phyloP scores from a whole-genome alignment of 495 filamentous ascomycete genomes.

The Usnea hakonensis region DNA sequence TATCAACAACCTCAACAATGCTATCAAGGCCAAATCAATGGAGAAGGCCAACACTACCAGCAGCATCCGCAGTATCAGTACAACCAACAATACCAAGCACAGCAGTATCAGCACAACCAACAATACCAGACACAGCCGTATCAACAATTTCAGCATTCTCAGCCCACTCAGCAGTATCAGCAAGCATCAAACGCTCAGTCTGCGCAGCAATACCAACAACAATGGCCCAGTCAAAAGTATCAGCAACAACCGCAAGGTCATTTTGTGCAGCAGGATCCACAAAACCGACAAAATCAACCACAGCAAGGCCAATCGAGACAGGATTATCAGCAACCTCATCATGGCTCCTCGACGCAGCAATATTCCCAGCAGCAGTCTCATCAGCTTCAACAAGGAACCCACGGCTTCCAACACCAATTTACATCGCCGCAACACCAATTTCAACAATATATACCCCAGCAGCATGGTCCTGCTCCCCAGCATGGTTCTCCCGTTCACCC shows the following conservation, averaged over 20 bases:
- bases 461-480: constrained; percentile 16
- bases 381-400: constrained; percentile 19
- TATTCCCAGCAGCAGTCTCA: constrained; percentile 22
- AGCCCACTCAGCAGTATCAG: constrained; percentile 10
- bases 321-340: constrained; percentile 12
- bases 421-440: constrained; percentile 44
- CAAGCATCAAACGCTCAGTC: constrained; percentile 7
- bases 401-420: constrained; percentile 59
- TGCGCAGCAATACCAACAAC: constrained; percentile 11
- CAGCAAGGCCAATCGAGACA: constrained; percentile 9
- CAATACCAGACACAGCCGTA: constrained; percentile 8
- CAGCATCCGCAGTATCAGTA: constrained; percentile 18
- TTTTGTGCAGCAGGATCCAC: constrained; percentile 48
- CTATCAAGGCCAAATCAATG: constrained; percentile 12
- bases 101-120: neutral
- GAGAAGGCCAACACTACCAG: constrained; percentile 20
- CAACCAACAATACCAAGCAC: constrained; percentile 11
- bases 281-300: constrained; percentile 9
- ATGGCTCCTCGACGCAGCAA: constrained; percentile 16
- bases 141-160: constrained; percentile 16
- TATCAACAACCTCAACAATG: constrained; percentile 9
- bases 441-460: constrained; percentile 2
- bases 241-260: constrained; percentile 29
- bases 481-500: neutral
- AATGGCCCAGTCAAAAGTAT: no score